phyloP scores from a whole-genome alignment of 2,329 filamentous ascomycete species.

The Aspergillus eucalypticola region DNA sequence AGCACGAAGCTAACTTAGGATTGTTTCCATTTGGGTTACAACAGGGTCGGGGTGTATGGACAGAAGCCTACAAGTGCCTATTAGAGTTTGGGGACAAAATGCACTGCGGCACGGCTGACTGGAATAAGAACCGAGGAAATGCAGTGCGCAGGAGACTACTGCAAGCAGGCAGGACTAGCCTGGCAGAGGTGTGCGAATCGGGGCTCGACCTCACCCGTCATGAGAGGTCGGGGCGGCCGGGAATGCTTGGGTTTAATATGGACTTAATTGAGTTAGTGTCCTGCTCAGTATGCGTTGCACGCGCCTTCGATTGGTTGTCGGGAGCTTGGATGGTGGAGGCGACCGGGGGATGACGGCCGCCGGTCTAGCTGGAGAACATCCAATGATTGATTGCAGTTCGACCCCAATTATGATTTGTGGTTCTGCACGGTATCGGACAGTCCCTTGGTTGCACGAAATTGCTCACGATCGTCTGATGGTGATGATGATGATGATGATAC shows the following conservation, averaged over 20 bases:
- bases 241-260: background rate
- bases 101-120: background rate
- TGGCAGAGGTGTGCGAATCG: background rate
- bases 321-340: background rate
- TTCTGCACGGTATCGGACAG: background rate
- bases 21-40: background rate
- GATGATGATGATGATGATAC: background rate
- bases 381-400: background rate
- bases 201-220: background rate
- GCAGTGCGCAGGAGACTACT: background rate
- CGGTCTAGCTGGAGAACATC: background rate
- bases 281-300: background rate
- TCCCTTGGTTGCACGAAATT: background rate
- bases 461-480: background rate
- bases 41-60: conserved; percentile 20
- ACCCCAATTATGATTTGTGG: background rate
- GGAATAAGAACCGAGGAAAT: background rate
- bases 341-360: background rate
- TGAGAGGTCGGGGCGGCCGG: conserved; percentile 12
- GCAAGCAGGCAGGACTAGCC: background rate
- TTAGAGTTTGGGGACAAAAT: background rate
- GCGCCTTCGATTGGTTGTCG: background rate
- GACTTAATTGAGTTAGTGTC: background rate
- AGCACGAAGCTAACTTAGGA: background rate
- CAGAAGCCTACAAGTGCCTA: conserved; percentile 16